Evolutionary conservation across 2,329 filamentous ascomycete genomes (phyloP), one percentile per base, ranked within the genome.

Genomic region (Apiospora koreana): DNA sequence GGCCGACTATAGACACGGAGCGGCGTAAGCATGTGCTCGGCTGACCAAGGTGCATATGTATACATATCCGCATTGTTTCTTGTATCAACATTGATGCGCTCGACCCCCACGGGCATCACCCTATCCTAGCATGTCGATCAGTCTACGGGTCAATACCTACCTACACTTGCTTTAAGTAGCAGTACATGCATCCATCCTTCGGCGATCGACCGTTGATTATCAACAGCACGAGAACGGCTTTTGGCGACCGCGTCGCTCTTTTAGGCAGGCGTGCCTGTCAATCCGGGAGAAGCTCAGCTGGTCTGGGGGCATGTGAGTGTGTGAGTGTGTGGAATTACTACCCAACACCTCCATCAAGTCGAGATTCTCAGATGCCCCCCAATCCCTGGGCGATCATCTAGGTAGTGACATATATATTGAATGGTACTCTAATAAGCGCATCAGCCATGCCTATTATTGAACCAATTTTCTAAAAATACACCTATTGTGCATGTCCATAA

Each of bases 191-290:
- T 54, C 28, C 46, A 28, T 23, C n/a, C 43, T 23, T 8, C 14
- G 28, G 18, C 18, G 28, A 35, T 35, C 50, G 8, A 35, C 8
- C 54, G 41, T 43, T 16, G 28, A 38, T 35, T 35, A 10, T 62
- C 31, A 38, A 31, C 50, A 31, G 54, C 31, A 23, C 54, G 54
- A 38, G 31, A 38, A 62, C 54, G 18, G 14, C 18, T n/a, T 18
- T 18, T 14, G n/a, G 21, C 18, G 21, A 38, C 54, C 18, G 38
- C 10, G 1, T 38, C 9, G 31, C 54, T 16, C 31, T 38, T 62
- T 38, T 62, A 38, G 54, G 54, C n/a, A 62, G 54, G 31, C 54
- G 54, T 62, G 31, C 54, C 54, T 62, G 54, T 62, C 54, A 38
- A 62, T 62, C 54, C 54, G 18, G 9, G 9, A n/a, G 31, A 6